These are phyloP conservation scores for Diatrype stigma DNA, from an alignment of 2,329 filamentous ascomycete genomes.

Conservation along the genomic window DNA sequence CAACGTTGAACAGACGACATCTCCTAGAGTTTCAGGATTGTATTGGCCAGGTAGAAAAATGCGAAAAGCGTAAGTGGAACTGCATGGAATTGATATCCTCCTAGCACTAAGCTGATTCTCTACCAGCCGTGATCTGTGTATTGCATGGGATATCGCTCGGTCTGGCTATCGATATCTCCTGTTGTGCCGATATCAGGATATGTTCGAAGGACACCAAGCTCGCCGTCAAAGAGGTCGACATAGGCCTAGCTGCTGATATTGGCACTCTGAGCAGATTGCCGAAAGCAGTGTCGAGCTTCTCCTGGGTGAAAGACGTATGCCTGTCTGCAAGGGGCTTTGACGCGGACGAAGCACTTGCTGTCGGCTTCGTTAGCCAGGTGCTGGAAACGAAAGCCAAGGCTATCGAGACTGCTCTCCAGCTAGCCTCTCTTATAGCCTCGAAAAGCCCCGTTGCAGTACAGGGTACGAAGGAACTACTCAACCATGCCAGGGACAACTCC, in stretches of 20 bases:
- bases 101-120: conserved; percentile 1
- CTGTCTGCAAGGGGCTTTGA: conserved; percentile 67
- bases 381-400: conserved; percentile 39
- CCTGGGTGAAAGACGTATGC: conserved; percentile 77
- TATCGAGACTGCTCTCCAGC: conserved; percentile 20
- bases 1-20: conserved; percentile 58
- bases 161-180: conserved; percentile 70
- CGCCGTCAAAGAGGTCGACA: conserved; percentile 77
- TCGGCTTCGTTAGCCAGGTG: conserved; percentile 67
- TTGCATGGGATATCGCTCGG: conserved; percentile 77
- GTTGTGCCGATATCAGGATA: conserved; percentile 67
- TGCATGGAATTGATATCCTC: not conserved
- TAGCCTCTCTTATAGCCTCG: conserved; percentile 53
- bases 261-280: conserved; percentile 71
- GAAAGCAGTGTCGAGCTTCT: conserved; percentile 64
- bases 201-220: conserved; percentile 57
- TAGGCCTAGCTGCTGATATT: conserved; percentile 75
- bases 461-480: conserved; percentile 27
- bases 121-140: conserved; percentile 70
- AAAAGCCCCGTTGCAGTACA: conserved; percentile 71
- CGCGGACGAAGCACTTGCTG: conserved; percentile 63
- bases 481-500: conserved; percentile 64
- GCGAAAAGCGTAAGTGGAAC: conserved; percentile 70
- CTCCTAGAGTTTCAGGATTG: conserved; percentile 78
- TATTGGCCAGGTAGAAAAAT: conserved; percentile 73